Percentiles rank a stretch among this genome's conserved stretches.
phyloP scores from a whole-genome alignment of 805 yeast genomes.

The Candida wancherniae region DNA sequence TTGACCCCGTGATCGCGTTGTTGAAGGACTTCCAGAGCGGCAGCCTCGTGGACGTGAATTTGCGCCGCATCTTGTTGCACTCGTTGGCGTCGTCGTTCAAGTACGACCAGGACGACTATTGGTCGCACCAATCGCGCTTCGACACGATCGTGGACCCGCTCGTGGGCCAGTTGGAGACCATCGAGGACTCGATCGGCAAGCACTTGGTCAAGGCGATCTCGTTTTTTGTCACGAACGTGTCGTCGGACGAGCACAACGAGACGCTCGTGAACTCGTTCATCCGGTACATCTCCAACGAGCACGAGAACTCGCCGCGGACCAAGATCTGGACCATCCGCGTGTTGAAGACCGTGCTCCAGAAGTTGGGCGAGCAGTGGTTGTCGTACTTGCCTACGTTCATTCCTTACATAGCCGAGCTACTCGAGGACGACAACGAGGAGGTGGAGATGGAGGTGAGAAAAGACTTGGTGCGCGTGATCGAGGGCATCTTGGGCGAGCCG shows the following conservation, averaged over 20 bases:
- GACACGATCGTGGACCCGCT: slow-evolving; percentile 62
- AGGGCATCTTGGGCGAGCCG: slow-evolving; percentile 90
- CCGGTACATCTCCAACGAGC: slow-evolving; percentile 38
- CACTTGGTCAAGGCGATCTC: slow-evolving; percentile 76
- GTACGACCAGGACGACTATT: slow-evolving; percentile 88
- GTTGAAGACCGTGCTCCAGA: slow-evolving; percentile 76
- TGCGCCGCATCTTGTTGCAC: slow-evolving; percentile 69
- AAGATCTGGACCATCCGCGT: slow-evolving; percentile 79
- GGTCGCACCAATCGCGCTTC: slow-evolving; percentile 86
- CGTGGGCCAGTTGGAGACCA: slow-evolving; percentile 57
- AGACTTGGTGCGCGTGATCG: slow-evolving; percentile 87
- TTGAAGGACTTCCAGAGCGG: slow-evolving; percentile 46
- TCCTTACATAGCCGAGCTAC: slow-evolving; percentile 89
- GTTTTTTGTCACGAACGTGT: slow-evolving; percentile 63
- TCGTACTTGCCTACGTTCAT: slow-evolving; percentile 87
- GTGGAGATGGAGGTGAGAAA: slow-evolving; percentile 89
- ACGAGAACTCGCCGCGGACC: slow-evolving; percentile 54
- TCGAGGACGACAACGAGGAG: slow-evolving; percentile 93
- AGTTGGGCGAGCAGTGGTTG: slow-evolving; percentile 94
- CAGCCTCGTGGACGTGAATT: slow-evolving; percentile 40
- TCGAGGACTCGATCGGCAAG: slow-evolving; percentile 74
- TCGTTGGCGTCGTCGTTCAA: slow-evolving; percentile 79
- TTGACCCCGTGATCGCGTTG: slow-evolving; percentile 64
- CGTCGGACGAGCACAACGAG: slow-evolving; percentile 69
- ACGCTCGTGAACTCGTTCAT: slow-evolving; percentile 43